Evolutionary conservation across 495 filamentous ascomycete genomes (phyloP).

Genomic region (Neurospora sp.): DNA sequence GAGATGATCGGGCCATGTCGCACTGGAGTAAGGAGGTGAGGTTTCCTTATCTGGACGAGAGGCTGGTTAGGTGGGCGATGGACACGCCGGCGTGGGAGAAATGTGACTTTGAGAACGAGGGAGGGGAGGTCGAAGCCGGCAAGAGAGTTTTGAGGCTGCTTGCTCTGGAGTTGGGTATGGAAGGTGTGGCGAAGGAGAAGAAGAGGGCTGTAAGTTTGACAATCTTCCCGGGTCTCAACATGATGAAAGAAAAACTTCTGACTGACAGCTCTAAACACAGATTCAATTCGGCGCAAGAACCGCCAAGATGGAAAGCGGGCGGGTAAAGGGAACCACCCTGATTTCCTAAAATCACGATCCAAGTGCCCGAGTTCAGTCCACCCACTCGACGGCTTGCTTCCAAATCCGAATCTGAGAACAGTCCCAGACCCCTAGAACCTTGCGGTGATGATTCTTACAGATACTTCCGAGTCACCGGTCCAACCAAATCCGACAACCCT

Average conservation of each 20-base stretch:
- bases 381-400: background rate
- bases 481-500: conserved; percentile 8
- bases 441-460: conserved; percentile 49
- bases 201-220: conserved; percentile 63
- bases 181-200: conserved; percentile 63
- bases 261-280: conserved; percentile 8
- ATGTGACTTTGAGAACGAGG: conserved; percentile 56
- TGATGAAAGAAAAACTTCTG: conserved; percentile 1
- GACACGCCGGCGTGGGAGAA: conserved; percentile 67
- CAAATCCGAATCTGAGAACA: background rate
- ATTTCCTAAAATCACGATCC: conserved; percentile 20
- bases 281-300: conserved; percentile 83
- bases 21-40: conserved; percentile 85
- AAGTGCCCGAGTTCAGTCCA: background rate
- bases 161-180: conserved; percentile 64
- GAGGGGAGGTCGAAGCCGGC: conserved; percentile 52
- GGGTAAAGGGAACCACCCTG: conserved; percentile 55
- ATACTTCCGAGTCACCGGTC: conserved; percentile 47
- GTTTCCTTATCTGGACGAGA: conserved; percentile 89
- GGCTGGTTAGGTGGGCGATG: conserved; percentile 72
- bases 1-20: conserved; percentile 84
- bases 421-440: background rate
- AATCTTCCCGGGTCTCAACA: background rate
- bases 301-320: conserved; percentile 73
- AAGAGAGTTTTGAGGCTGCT: conserved; percentile 76